Evolutionary conservation across 2,329 filamentous ascomycete species (phyloP), one percentile per base, ranked within the genome.

Genomic region (Beauveria caledonica): DNA sequence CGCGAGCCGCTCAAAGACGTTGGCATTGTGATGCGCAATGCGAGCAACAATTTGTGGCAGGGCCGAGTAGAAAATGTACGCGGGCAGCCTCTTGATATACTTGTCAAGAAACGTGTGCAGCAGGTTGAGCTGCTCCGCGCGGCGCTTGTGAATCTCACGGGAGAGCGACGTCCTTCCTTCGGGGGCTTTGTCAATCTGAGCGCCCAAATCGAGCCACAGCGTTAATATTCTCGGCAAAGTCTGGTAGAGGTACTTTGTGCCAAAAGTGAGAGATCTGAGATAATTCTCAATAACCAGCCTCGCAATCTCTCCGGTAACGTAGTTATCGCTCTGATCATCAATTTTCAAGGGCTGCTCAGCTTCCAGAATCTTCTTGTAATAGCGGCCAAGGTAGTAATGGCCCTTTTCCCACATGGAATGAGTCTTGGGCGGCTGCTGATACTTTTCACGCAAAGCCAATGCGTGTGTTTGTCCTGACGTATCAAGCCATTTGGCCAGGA

Each of bases 401-500:
- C 91, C 92, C 73, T 97, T 97, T 71, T 99, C 94, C 92, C 93
- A 99, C 56, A 85, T 85, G 5, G 79, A 76, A 66, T 80, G 78
- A 1, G 84, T 86, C 69, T 83, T 86, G n/a, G 89, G 84, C 1
- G 92, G 92, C 65, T 88, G 84, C 63, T 92, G 87, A 68, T 97
- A 99, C 69, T 90, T 90, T 58, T 86, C 82, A 50, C 90, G 85
- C 64, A 97, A 82, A 4, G 89, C 86, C 49, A 85, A 82, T 4
- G 90, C 89, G 68, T 96, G 89, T 1, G 92, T 96, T 72, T 97
- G 93, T 5, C 94, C 94, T n/a, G 93, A 90, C 60, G 83, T 87
- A 69, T 97, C 95, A 29, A 97, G 86, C 95, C 95, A 99, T 71
- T 97, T 97, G 13, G 94, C 94, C 27, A 97, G 83, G 40, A 97